Conservation (phyloP, 2,329 filamentous ascomycete genomes). For the Aspergillus niger region DNA sequence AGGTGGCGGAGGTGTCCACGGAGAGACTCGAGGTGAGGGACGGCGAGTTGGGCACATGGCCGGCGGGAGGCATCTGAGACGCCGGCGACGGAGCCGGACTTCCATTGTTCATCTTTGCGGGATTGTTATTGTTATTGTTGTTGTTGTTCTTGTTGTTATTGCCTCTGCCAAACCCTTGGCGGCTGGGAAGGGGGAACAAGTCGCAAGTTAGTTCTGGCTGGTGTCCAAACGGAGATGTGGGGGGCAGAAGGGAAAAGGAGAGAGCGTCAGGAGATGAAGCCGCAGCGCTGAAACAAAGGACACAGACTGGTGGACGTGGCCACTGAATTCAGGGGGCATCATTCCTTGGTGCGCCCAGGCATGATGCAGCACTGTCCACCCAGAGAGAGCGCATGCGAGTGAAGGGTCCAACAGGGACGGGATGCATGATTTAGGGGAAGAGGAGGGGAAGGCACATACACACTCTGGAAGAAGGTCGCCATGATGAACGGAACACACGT, state of each 20-base stretch:
- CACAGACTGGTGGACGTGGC: neutral
- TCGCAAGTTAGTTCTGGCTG: constrained; percentile 30
- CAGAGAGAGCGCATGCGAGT: constrained; percentile 26
- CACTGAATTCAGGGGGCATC: constrained; percentile 1
- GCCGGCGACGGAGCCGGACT: constrained; percentile 33
- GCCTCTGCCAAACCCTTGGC: constrained; percentile 52
- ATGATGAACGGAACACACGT: constrained; percentile 31
- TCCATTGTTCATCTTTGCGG: constrained; percentile 43
- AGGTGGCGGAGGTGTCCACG: constrained; percentile 39
- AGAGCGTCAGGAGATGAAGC: constrained; percentile 6
- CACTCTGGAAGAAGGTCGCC: constrained; percentile 53
- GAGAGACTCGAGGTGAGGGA: constrained; percentile 41
- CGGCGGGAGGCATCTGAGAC: constrained; percentile 32
- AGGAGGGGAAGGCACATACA: constrained; percentile 43
- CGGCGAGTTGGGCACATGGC: constrained; percentile 41
- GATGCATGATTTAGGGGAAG: constrained; percentile 13
- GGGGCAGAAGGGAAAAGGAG: constrained; percentile 13
- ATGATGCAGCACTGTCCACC: neutral
- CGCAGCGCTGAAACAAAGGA: constrained; percentile 6
- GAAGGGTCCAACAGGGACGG: constrained; percentile 24
- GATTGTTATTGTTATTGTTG: constrained; percentile 44
- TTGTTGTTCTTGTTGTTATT: constrained; percentile 52
- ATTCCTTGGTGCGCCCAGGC: neutral
- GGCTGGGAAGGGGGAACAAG: constrained; percentile 35
- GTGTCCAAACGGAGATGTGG: constrained; percentile 14